phyloP scores from a whole-genome alignment of 2,329 filamentous ascomycete species.

The Orbilia ellipsospora region DNA sequence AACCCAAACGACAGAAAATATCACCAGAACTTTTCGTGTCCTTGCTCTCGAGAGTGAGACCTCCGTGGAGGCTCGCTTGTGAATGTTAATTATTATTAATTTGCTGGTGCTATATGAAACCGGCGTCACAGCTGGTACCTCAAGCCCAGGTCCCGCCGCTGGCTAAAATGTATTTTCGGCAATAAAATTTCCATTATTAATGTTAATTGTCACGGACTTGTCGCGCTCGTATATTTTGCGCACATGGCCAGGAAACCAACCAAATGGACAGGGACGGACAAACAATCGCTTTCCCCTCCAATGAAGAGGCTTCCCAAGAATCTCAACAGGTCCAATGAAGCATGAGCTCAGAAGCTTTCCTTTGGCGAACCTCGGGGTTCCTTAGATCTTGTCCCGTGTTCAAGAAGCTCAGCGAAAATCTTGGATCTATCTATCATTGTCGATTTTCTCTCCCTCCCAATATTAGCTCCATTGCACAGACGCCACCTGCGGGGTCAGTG shows the following conservation, averaged over 20 bases:
- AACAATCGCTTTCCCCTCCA: slow-evolving; percentile 14
- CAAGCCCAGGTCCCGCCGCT: slow-evolving; percentile 5
- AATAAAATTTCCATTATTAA: slow-evolving; percentile 51
- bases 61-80: slow-evolving; percentile 16
- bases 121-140: slow-evolving; percentile 35
- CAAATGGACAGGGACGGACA: slow-evolving; percentile 2
- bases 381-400: too few relatives aligned
- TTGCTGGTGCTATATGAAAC: slow-evolving; percentile 50
- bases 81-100: slow-evolving; percentile 28
- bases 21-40: too few relatives aligned
- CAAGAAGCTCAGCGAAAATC: too few relatives aligned
- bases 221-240: slow-evolving; percentile 26
- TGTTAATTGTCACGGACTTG: slow-evolving; percentile 42
- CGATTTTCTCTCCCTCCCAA: too few relatives aligned
- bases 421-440: too few relatives aligned
- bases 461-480: too few relatives aligned
- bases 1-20: slow-evolving; percentile 1
- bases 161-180: slow-evolving; percentile 52
- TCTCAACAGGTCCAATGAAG: not conserved
- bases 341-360: not conserved
- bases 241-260: not conserved
- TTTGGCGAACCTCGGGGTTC: not conserved
- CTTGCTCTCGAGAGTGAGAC: too few relatives aligned
- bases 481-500: too few relatives aligned
- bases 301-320: slow-evolving; percentile 17